Evolutionary conservation across 495 filamentous ascomycete genomes (phyloP).

Genomic region (Podospora comata): DNA sequence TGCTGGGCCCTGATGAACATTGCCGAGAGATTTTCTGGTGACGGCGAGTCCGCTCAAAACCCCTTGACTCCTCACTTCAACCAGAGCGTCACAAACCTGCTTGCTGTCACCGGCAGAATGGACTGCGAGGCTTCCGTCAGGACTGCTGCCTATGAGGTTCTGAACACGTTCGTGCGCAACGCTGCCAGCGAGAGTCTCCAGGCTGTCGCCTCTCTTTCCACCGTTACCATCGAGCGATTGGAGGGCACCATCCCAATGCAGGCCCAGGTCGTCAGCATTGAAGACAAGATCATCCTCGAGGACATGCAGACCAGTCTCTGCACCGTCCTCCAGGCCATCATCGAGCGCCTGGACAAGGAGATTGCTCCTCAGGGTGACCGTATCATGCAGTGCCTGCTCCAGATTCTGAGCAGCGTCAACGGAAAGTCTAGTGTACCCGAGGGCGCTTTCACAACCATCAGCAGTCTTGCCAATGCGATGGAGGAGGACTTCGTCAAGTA

Average conservation of each 20-base stretch:
- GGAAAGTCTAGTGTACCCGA: conserved; percentile 93
- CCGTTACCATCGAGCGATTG: conserved; percentile 81
- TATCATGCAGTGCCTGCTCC: conserved; percentile 85
- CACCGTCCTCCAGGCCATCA: conserved; percentile 85
- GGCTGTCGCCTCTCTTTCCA: conserved; percentile 74
- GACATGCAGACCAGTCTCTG: conserved; percentile 96
- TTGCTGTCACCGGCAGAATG: conserved; percentile 76
- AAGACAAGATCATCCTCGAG: conserved; percentile 89
- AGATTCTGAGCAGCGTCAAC: conserved; percentile 71
- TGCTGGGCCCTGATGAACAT: conserved; percentile 99
- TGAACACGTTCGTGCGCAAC: conserved; percentile 88
- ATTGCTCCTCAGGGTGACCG: conserved; percentile 86
- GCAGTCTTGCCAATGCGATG: conserved; percentile 78
- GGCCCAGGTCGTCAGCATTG: conserved; percentile 89
- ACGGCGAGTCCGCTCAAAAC: conserved; percentile 70
- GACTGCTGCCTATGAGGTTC: conserved; percentile 96
- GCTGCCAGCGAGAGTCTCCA: conserved; percentile 80
- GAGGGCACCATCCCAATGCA: conserved; percentile 90
- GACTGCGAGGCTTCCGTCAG: conserved; percentile 91
- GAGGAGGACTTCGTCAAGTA: conserved; percentile 93
- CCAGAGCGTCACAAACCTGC: conserved; percentile 79
- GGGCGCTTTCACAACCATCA: conserved; percentile 84
- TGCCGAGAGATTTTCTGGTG: conserved; percentile 87
- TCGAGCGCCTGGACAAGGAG: conserved; percentile 87
- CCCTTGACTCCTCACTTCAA: conserved; percentile 89